phyloP scores from a whole-genome alignment of 148 eudicot species.

The Fagopyrum homotropicum region DNA sequence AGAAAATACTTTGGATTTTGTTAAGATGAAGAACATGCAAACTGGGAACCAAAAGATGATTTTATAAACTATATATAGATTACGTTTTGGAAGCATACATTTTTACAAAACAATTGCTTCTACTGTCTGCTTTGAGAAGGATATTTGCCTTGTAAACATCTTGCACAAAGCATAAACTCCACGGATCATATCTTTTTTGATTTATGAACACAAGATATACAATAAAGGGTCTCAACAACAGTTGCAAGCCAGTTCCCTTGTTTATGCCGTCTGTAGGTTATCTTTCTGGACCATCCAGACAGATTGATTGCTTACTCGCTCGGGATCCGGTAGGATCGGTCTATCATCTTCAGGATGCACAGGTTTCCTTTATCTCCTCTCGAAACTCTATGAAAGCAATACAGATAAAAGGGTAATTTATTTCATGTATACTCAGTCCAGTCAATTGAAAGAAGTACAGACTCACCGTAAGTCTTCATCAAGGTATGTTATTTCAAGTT shows the following conservation, averaged over 20 bases:
- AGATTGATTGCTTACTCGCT: slow-evolving; percentile 14
- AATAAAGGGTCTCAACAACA: not conserved
- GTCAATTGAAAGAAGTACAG: no score
- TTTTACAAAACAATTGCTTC: not conserved
- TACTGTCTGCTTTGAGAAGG: not conserved
- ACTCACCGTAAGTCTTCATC: no score
- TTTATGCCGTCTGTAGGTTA: not conserved
- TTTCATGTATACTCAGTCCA: no score
- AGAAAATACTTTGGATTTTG: not conserved
- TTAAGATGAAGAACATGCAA: not conserved
- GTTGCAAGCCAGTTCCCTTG: not conserved
- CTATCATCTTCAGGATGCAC: no score
- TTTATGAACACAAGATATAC: slow-evolving; percentile 1
- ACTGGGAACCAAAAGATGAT: not conserved
- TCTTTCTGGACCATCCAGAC: not conserved
- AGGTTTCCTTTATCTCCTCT: no score
- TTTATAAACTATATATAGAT: slow-evolving; percentile 4
- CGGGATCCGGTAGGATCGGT: slow-evolving; percentile 67
- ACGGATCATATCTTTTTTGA: not conserved
- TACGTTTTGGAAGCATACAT: not conserved
- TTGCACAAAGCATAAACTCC: not conserved
- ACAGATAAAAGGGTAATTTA: no score
- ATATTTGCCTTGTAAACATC: no score
- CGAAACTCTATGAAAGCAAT: no score
- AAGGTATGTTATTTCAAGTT: no score